A percentile compares a stretch with the other conserved stretches of the same genome.
Conservation (phyloP, 2,329 filamentous ascomycete genomes). For the Kalmusia sp. region DNA sequence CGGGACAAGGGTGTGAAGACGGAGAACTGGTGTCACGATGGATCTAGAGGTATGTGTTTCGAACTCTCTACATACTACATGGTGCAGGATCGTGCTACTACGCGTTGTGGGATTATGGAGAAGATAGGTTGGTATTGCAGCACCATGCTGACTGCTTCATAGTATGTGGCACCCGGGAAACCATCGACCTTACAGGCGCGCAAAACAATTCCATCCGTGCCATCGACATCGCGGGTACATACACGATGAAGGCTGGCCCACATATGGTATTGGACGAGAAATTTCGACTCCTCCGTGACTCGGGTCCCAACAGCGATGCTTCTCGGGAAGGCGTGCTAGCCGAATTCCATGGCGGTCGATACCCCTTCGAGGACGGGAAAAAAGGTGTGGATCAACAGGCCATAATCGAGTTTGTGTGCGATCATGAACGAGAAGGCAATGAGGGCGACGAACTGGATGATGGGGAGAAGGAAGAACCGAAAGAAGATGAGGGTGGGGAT, state of each 20-base stretch:
- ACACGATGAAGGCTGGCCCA: constrained; percentile 62
- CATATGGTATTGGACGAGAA: constrained; percentile 65
- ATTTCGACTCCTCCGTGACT: constrained; percentile 69
- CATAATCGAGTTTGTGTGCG: constrained; percentile 85
- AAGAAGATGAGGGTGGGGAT: constrained; percentile 57
- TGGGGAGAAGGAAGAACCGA: constrained; percentile 60
- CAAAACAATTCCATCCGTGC: constrained; percentile 62
- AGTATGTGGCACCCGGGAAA: constrained; percentile 74
- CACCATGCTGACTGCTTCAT: not conserved
- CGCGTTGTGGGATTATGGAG: not conserved
- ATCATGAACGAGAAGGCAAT: constrained; percentile 72
- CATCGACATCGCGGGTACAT: constrained; percentile 77
- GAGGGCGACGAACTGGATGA: constrained; percentile 70
- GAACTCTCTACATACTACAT: too few species aligned
- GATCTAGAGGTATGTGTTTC: constrained; percentile 67
- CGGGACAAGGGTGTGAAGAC: constrained; percentile 60
- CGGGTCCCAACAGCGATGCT: constrained; percentile 68
- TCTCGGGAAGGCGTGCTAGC: constrained; percentile 75
- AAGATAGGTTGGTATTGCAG: not conserved
- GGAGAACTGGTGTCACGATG: constrained; percentile 69
- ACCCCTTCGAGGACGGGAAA: constrained; percentile 55
- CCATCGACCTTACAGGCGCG: constrained; percentile 58
- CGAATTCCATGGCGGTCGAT: constrained; percentile 67
- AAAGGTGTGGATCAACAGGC: constrained; percentile 70
- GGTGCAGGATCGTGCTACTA: not conserved